A percentile compares a stretch with the other conserved stretches of the same genome.
Conservation (phyloP, 2,329 filamentous ascomycete genomes). For the Nemania sp. region DNA sequence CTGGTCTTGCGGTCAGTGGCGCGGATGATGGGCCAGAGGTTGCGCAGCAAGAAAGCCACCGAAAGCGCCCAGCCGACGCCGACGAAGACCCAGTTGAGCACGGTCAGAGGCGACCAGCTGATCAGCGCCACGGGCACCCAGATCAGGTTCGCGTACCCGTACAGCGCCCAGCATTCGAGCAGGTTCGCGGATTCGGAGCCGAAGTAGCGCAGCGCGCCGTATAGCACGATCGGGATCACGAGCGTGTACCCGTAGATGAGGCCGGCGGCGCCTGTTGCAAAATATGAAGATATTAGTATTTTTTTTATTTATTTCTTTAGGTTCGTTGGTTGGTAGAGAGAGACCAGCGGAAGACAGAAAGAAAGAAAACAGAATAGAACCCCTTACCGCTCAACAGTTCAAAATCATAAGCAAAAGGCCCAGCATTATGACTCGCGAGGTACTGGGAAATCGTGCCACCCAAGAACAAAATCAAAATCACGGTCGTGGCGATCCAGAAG, state of each 20-base stretch:
- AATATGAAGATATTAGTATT: background rate
- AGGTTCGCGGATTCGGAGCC: slow-evolving; percentile 91
- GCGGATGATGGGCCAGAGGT: slow-evolving; percentile 87
- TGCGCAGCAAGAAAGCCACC: slow-evolving; percentile 81
- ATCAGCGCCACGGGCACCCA: slow-evolving; percentile 95
- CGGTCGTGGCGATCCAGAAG: slow-evolving; percentile 98
- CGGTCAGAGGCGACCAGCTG: slow-evolving; percentile 82
- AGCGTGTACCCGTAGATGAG: slow-evolving; percentile 94
- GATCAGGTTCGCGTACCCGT: slow-evolving; percentile 94
- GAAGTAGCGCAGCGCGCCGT: slow-evolving; percentile 91
- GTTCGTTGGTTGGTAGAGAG: background rate
- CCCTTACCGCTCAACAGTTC: slow-evolving; percentile 74
- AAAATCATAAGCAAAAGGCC: slow-evolving; percentile 90
- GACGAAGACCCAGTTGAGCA: slow-evolving; percentile 93
- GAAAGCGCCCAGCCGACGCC: slow-evolving; percentile 81
- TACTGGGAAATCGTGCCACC: slow-evolving; percentile 96
- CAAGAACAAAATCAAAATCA: slow-evolving; percentile 91
- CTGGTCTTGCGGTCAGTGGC: slow-evolving; percentile 91
- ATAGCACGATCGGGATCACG: slow-evolving; percentile 81
- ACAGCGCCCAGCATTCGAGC: slow-evolving; percentile 92
- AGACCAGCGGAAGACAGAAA: background rate
- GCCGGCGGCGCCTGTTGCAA: slow-evolving; percentile 76
- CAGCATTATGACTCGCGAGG: slow-evolving; percentile 67
- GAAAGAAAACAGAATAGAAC: background rate
- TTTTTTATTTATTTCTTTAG: background rate